These are phyloP conservation scores for Coriaria nepalensis DNA, from an alignment of 306 rosid genomes.

Conservation along the genomic window DNA sequence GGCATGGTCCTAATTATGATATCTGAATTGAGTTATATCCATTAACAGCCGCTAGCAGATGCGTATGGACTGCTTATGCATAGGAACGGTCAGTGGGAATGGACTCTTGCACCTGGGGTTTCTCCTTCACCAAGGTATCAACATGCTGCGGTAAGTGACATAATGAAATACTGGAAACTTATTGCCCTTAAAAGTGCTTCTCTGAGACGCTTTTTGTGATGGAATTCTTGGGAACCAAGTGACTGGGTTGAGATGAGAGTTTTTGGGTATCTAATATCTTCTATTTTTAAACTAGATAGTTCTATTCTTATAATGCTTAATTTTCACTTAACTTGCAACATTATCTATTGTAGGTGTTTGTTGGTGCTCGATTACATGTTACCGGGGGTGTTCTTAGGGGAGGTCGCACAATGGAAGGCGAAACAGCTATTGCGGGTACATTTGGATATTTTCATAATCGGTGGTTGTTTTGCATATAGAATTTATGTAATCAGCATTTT, in stretches of 20 bases:
- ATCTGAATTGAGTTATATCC: conserved; percentile 12
- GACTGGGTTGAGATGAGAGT: background rate
- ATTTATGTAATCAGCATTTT: background rate
- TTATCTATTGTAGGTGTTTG: conserved; percentile 68
- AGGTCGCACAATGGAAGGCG: conserved; percentile 95
- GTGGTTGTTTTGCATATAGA: conserved; percentile 3
- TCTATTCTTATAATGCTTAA: conserved; percentile 8
- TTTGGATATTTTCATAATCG: conserved; percentile 1
- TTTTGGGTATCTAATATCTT: background rate
- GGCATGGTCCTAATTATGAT: background rate
- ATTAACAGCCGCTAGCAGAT: conserved; percentile 71
- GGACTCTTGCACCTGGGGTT: conserved; percentile 99
- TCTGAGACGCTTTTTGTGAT: background rate
- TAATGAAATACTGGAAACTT: conserved; percentile 3
- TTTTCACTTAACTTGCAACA: conserved; percentile 8
- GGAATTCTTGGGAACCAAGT: background rate
- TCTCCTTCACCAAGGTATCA: conserved; percentile 96
- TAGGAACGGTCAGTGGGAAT: conserved; percentile 97
- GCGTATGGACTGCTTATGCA: conserved; percentile 98
- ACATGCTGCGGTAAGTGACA: conserved; percentile 89
- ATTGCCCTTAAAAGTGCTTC: background rate
- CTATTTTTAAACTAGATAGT: background rate
- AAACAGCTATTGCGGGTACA: conserved; percentile 80
- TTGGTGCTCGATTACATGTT: conserved; percentile 95
- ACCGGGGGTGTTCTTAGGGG: conserved; percentile 96